Percentiles rank a stretch among this genome's conserved stretches.
Conservation (phyloP, 1,284 basidiomycete species). For the Trametes sp. region DNA sequence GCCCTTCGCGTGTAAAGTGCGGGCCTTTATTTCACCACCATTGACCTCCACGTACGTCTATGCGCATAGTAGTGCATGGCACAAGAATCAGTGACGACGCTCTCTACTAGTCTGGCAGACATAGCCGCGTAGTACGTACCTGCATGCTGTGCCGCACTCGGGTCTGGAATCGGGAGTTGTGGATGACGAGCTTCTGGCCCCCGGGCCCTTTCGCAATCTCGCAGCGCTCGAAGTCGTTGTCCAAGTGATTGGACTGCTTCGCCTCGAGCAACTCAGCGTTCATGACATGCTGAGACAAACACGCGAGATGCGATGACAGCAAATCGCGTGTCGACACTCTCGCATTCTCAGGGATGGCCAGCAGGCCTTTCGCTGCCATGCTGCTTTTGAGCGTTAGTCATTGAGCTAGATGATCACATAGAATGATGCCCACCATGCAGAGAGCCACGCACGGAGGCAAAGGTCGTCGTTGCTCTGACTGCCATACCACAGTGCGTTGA, state of each 20-base stretch:
- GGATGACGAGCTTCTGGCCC: constrained; percentile 20
- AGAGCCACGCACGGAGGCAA: constrained; percentile 21
- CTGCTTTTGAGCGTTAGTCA: not conserved
- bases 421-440: constrained; percentile 14
- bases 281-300: constrained; percentile 29
- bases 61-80: not conserved
- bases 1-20: not conserved
- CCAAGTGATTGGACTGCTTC: constrained; percentile 34
- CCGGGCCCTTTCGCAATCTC: constrained; percentile 3
- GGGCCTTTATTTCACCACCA: not conserved
- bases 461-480: constrained; percentile 7
- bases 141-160: constrained; percentile 30
- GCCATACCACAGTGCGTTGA: constrained; percentile 18
- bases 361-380: not conserved
- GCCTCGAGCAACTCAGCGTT: constrained; percentile 32
- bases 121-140: constrained; percentile 16
- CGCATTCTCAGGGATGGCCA: not conserved
- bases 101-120: too few species aligned
- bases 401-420: not conserved
- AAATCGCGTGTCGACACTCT: constrained; percentile 1
- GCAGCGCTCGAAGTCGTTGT: constrained; percentile 36
- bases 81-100: too few species aligned
- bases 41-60: constrained; percentile 12
- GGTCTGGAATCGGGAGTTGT: constrained; percentile 35
- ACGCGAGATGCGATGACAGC: constrained; percentile 17